Evolutionary conservation across 768 basidiomycete genomes (phyloP).

Genomic region (Hericium coralloides): DNA sequence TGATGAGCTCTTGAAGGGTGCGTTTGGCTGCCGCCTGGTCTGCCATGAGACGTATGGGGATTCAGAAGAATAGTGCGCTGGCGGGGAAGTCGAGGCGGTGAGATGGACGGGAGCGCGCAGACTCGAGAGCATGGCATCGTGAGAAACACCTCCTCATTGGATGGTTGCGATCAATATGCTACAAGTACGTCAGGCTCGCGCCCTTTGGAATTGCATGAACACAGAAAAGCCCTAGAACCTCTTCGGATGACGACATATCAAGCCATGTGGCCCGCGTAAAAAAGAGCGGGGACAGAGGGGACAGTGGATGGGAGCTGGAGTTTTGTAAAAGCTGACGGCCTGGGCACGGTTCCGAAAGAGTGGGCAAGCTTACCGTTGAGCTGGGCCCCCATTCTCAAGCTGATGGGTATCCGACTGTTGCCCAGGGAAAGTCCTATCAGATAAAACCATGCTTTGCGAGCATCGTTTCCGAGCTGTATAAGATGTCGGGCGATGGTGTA

Average conservation of each 20-base stretch:
- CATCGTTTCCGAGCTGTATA: not conserved
- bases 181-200: no score
- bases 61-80: not conserved
- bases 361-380: not conserved
- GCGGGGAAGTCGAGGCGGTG: conserved; percentile 3
- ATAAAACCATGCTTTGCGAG: not conserved
- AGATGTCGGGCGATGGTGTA: no score
- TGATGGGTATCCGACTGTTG: not conserved
- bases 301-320: no score
- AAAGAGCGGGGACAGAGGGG: no score
- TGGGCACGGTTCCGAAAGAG: no score
- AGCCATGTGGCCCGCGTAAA: no score
- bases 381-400: not conserved
- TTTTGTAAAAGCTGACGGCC: no score
- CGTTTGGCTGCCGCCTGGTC: conserved; percentile 65
- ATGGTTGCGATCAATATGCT: no score
- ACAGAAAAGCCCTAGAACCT: no score
- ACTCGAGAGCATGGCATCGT: not conserved
- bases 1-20: conserved; percentile 65
- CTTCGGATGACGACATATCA: no score
- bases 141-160: not conserved
- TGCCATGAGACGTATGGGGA: conserved; percentile 15
- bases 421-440: not conserved
- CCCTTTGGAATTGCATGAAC: no score
- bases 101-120: not conserved